These are phyloP conservation scores for Scutellaria baicalensis DNA, from an alignment of 257 asterid genomes.

Conservation along the genomic window DNA sequence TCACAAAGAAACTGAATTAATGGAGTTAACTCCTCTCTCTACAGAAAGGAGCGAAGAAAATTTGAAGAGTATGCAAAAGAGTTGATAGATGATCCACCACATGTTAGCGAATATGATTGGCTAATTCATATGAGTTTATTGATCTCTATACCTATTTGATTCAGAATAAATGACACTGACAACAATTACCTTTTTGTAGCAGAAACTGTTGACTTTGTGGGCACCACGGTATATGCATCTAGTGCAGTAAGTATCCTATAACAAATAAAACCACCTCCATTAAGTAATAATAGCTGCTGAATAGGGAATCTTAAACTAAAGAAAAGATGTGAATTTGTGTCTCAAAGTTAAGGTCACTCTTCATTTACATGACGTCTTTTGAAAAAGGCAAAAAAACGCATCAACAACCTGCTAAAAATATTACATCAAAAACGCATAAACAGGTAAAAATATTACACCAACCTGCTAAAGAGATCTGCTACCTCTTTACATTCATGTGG, in stretches of 20 bases:
- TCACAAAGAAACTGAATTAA: not conserved
- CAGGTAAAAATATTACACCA: not conserved
- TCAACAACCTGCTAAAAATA: too few relatives aligned
- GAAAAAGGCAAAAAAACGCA: too few relatives aligned
- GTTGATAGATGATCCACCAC: not conserved
- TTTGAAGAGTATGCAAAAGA: not conserved
- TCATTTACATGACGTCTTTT: too few relatives aligned
- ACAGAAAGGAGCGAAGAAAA: not conserved
- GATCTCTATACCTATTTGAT: not conserved
- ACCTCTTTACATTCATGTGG: constrained; percentile 78
- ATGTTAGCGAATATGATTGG: not conserved
- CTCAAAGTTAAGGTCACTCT: not conserved
- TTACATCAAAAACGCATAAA: not conserved
- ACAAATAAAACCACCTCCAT: constrained; percentile 14
- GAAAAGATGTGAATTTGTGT: not conserved
- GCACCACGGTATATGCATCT: constrained; percentile 68
- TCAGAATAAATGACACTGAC: not conserved
- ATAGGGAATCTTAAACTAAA: not conserved
- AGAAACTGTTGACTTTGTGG: constrained; percentile 54
- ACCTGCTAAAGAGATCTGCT: constrained; percentile 79
- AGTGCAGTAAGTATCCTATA: constrained; percentile 75
- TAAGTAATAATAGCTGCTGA: not conserved
- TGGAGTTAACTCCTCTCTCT: not conserved
- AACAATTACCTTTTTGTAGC: constrained; percentile 53
- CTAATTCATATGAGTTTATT: not conserved